Conservation (phyloP, 176 grass and related monocot genomes). For the Carex scoparia region DNA sequence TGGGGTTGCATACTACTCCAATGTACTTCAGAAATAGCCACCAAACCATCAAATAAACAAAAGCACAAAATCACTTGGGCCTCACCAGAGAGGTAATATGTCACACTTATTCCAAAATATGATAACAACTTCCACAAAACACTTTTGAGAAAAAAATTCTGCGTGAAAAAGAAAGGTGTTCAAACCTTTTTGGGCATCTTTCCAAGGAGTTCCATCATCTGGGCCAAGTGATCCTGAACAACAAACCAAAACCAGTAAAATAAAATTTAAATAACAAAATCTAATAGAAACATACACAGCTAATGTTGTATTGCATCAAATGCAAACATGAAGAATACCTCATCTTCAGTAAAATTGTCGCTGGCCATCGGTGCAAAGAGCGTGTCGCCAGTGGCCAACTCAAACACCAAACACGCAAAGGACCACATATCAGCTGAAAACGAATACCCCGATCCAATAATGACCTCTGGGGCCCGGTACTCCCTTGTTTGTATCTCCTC, state of each 20-base stretch:
- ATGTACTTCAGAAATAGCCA: neutral
- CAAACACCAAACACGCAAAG: constrained; percentile 82
- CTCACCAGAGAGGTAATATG: neutral
- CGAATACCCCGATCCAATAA: constrained; percentile 69
- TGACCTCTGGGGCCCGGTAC: constrained; percentile 85
- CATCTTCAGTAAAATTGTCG: constrained; percentile 74
- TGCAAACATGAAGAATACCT: constrained; percentile 38
- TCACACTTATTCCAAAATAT: neutral
- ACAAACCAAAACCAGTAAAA: neutral
- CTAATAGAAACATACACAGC: neutral
- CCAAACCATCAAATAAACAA: neutral
- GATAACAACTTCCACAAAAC: neutral
- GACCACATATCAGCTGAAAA: constrained; percentile 90
- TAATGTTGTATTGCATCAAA: neutral
- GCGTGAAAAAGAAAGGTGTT: neutral
- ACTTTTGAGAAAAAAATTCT: neutral
- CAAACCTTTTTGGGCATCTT: constrained; percentile 79
- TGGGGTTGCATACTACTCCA: neutral
- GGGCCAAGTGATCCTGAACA: constrained; percentile 79
- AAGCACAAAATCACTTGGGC: neutral
- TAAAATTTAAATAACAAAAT: neutral
- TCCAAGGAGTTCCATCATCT: constrained; percentile 91
- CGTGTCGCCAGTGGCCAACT: constrained; percentile 85
- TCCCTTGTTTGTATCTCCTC: constrained; percentile 92
- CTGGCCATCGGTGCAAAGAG: constrained; percentile 64